Conservation (phyloP, 192 early-diverging fungal species). For the Coemansia sp. region DNA sequence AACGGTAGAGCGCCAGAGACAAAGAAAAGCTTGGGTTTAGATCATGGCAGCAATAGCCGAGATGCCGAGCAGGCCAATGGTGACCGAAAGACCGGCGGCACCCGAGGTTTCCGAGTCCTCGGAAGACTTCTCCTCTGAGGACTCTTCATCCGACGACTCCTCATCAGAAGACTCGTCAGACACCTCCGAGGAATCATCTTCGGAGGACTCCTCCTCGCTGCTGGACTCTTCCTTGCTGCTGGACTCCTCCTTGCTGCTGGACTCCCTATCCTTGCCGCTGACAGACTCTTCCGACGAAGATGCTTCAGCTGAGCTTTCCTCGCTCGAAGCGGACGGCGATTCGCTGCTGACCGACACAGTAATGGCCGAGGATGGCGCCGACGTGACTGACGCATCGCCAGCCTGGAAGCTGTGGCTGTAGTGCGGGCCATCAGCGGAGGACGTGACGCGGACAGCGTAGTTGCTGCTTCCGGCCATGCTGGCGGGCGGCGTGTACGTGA, state of each 20-base stretch:
- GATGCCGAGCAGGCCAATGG: slow-evolving; percentile 27
- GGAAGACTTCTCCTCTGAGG: slow-evolving; percentile 1
- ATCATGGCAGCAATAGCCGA: slow-evolving; percentile 33
- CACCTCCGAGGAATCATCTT: not conserved
- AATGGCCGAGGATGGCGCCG: not conserved
- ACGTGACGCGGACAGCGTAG: slow-evolving; percentile 45
- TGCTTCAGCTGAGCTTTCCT: not conserved
- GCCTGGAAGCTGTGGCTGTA: slow-evolving; percentile 51
- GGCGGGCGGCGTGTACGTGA: slow-evolving; percentile 24
- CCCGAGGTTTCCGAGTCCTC: slow-evolving; percentile 11
- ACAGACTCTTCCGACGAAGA: not conserved
- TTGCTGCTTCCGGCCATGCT: slow-evolving; percentile 19
- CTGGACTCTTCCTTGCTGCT: not conserved
- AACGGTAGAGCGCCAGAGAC: too few relatives aligned
- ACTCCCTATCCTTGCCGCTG: slow-evolving; percentile 8
- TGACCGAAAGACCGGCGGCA: slow-evolving; percentile 16
- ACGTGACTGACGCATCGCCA: slow-evolving; percentile 12
- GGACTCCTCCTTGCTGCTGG: slow-evolving; percentile 9
- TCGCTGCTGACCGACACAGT: slow-evolving; percentile 10
- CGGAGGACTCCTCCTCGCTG: not conserved
- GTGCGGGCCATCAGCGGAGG: slow-evolving; percentile 34
- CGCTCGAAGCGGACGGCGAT: not conserved
- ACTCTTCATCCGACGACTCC: slow-evolving; percentile 9
- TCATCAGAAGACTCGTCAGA: slow-evolving; percentile 3
- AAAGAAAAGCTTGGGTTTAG: slow-evolving; percentile 14